phyloP scores from a whole-genome alignment of 257 asterid species.

The Przewalskia tangutica region DNA sequence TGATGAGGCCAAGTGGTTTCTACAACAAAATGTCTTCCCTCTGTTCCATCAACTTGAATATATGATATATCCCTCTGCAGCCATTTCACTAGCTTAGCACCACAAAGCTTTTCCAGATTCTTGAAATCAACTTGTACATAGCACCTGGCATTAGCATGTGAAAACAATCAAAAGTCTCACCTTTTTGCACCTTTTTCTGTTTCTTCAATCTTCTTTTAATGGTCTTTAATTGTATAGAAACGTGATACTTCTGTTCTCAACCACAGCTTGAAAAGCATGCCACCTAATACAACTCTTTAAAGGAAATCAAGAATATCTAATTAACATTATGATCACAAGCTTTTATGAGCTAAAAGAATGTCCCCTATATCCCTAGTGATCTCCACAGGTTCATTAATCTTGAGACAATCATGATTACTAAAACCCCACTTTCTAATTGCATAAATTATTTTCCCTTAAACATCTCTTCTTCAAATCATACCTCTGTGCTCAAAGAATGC shows the following conservation, averaged over 20 bases:
- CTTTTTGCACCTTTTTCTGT: background rate
- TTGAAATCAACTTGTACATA: background rate
- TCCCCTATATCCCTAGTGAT: slow-evolving; percentile 18
- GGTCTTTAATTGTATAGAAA: background rate
- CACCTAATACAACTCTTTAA: slow-evolving; percentile 35
- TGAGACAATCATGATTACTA: slow-evolving; percentile 44
- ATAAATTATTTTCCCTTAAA: slow-evolving; percentile 22
- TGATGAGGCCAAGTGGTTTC: slow-evolving; percentile 1
- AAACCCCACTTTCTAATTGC: slow-evolving; percentile 29
- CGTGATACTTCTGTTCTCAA: slow-evolving; percentile 8
- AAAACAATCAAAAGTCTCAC: slow-evolving; percentile 2
- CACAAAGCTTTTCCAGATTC: background rate
- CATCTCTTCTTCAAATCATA: slow-evolving; percentile 19
- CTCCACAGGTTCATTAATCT: slow-evolving; percentile 20
- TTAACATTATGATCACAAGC: slow-evolving; percentile 17
- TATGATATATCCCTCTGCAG: background rate
- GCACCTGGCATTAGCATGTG: slow-evolving; percentile 6
- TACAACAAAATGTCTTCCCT: background rate
- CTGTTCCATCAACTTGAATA: slow-evolving; percentile 1
- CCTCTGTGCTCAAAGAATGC: slow-evolving; percentile 32
- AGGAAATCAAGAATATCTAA: slow-evolving; percentile 23
- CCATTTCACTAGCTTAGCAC: background rate
- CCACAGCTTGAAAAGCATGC: slow-evolving; percentile 36
- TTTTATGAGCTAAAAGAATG: slow-evolving; percentile 21
- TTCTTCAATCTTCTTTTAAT: background rate